These are phyloP conservation scores for Achaetomium macrosporum DNA, from an alignment of 2,329 filamentous ascomycete genomes.

Conservation along the genomic window DNA sequence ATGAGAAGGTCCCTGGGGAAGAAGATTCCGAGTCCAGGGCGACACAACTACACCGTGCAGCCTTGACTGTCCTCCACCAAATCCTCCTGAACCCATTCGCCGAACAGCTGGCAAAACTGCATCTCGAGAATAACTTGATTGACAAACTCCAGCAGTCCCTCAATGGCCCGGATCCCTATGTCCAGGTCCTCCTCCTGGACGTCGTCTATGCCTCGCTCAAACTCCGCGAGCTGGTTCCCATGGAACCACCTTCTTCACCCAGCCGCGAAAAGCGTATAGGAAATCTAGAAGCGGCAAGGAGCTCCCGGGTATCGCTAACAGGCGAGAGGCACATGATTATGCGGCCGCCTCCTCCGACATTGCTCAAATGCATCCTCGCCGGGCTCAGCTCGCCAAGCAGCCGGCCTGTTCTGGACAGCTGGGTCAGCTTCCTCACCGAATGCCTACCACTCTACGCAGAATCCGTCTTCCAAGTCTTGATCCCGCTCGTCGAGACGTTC, in stretches of 20 bases:
- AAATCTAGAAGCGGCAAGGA: conserved; percentile 38
- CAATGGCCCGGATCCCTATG: conserved; percentile 56
- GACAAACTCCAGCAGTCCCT: conserved; percentile 60
- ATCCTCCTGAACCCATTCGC: conserved; percentile 61
- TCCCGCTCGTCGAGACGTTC: conserved; percentile 85
- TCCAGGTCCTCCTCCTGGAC: conserved; percentile 73
- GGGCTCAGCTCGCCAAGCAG: conserved; percentile 72
- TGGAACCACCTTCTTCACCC: conserved; percentile 40
- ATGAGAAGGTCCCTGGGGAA: conserved; percentile 33
- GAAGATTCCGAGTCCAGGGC: conserved; percentile 42
- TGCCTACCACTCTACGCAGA: conserved; percentile 79
- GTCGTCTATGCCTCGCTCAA: conserved; percentile 70
- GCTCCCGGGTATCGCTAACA: conserved; percentile 35
- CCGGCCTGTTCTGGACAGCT: conserved; percentile 77
- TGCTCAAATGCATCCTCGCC: conserved; percentile 80
- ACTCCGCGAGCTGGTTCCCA: conserved; percentile 45
- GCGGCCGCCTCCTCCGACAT: conserved; percentile 56
- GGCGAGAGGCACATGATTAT: conserved; percentile 26
- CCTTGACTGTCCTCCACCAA: conserved; percentile 64
- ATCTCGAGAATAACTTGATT: conserved; percentile 66
- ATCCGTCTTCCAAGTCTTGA: conserved; percentile 80
- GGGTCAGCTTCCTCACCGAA: conserved; percentile 79
- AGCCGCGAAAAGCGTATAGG: conserved; percentile 42
- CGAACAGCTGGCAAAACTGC: conserved; percentile 51
- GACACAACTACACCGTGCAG: conserved; percentile 63